Conservation (phyloP, 192 early-diverging fungal genomes). For the Phycomyces nitens region DNA sequence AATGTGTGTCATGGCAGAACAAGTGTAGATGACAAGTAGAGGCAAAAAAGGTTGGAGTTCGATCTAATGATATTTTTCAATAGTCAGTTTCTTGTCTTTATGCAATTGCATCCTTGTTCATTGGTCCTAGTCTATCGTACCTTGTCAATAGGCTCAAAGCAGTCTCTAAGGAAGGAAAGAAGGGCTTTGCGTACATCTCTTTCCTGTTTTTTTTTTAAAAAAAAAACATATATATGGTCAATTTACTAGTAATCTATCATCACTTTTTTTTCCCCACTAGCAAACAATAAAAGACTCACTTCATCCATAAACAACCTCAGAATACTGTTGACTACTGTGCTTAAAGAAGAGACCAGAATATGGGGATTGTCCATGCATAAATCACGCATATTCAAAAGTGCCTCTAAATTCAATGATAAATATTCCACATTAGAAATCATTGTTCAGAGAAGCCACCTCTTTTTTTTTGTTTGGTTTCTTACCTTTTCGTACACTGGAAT, state of each 20-base stretch:
- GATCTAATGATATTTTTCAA: background rate
- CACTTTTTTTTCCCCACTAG: no score
- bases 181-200: conserved; percentile 37
- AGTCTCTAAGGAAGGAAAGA: conserved; percentile 32
- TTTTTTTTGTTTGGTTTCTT: background rate
- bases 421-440: no score
- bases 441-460: no score
- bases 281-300: conserved; percentile 25
- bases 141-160: conserved; percentile 30
- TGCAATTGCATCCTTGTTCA: background rate
- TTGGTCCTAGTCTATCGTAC: no score
- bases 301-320: conserved; percentile 50
- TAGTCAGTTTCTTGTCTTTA: background rate
- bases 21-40: conserved; percentile 73
- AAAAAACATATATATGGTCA: conserved; percentile 1
- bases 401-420: conserved; percentile 33
- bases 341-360: conserved; percentile 41
- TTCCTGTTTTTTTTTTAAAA: no score
- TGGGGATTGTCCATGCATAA: conserved; percentile 43
- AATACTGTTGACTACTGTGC: conserved; percentile 44
- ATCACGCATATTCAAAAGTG: conserved; percentile 44
- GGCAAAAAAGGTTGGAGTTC: conserved; percentile 79
- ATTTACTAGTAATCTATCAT: no score
- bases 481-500: conserved; percentile 52
- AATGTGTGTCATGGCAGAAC: conserved; percentile 88